Evolutionary conservation across 768 basidiomycete species (phyloP).

Genomic region (Cyathus striatus): DNA sequence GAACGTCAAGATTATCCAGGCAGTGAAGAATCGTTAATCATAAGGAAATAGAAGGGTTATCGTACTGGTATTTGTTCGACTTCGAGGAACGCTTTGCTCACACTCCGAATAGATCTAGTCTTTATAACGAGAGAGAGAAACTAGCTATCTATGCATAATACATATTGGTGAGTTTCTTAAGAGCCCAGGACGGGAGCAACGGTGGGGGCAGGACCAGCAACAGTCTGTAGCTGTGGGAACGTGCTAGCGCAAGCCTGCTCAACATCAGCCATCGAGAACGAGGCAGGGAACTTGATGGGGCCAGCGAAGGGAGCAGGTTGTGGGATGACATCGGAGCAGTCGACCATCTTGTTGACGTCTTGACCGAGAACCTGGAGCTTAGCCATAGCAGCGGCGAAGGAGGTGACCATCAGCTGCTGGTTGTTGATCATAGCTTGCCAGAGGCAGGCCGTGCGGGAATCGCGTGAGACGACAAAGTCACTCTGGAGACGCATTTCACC

Average conservation of each 20-base stretch:
- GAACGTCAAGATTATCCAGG: too few species aligned
- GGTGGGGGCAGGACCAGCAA: constrained; percentile 5
- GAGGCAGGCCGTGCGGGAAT: constrained; percentile 14
- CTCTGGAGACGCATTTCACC: constrained; percentile 36
- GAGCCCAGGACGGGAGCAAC: constrained; percentile 5
- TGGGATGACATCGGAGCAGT: constrained; percentile 30
- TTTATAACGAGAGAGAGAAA: neutral
- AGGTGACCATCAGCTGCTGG: constrained; percentile 14
- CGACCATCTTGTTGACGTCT: constrained; percentile 19
- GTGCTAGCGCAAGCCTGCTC: constrained; percentile 7
- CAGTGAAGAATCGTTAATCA: too few species aligned
- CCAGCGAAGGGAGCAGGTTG: constrained; percentile 11
- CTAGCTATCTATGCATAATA: neutral
- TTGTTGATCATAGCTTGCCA: constrained; percentile 13
- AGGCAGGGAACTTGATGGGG: constrained; percentile 17
- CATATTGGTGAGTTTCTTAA: neutral
- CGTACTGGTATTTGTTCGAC: too few species aligned
- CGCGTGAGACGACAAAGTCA: constrained; percentile 16
- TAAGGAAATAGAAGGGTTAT: too few species aligned
- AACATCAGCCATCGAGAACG: constrained; percentile 12
- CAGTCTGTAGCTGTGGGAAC: constrained; percentile 6
- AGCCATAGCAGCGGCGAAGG: constrained; percentile 24
- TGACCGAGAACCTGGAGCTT: constrained; percentile 28
- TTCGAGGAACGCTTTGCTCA: too few species aligned
- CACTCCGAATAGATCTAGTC: too few species aligned